A percentile compares a stretch with the other conserved stretches of the same genome.
Conservation (phyloP, 495 filamentous ascomycete genomes). For the Diplogelasinospora grovesii region DNA sequence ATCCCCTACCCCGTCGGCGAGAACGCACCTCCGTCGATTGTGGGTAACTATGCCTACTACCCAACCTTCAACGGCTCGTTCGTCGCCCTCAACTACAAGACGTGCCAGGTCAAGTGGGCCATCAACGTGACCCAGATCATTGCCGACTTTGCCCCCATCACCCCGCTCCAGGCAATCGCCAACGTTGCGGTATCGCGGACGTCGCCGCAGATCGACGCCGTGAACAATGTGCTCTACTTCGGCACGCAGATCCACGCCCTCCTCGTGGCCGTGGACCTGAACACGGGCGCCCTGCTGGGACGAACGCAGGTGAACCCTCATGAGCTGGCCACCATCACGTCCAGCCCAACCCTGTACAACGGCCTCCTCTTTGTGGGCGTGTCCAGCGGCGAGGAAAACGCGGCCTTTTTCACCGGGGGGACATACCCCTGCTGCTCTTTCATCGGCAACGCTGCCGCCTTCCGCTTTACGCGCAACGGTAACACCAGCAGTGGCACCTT, state of each 20-base stretch:
- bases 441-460: conserved; percentile 25
- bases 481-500: conserved; percentile 12
- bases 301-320: conserved; percentile 23
- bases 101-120: conserved; percentile 26
- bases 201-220: conserved; percentile 22
- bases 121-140: conserved; percentile 26
- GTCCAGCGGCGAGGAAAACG: conserved; percentile 26
- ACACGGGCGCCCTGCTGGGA: conserved; percentile 19
- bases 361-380: conserved; percentile 25
- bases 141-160: conserved; percentile 12
- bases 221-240: conserved; percentile 26
- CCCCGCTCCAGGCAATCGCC: conserved; percentile 6
- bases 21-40: conserved; percentile 25
- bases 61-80: conserved; percentile 32
- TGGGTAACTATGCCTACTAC: conserved; percentile 24
- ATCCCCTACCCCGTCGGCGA: conserved; percentile 16
- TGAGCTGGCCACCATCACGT: conserved; percentile 25
- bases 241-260: conserved; percentile 30
- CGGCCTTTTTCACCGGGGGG: conserved; percentile 6
- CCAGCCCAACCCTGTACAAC: conserved; percentile 23
- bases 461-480: conserved; percentile 15
- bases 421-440: conserved; percentile 33
- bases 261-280: conserved; percentile 25
- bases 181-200: conserved; percentile 13
- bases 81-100: conserved; percentile 28